Base-by-base conservation (phyloP, 139 green algal species). In the Chlorella ohadii region DNA sequence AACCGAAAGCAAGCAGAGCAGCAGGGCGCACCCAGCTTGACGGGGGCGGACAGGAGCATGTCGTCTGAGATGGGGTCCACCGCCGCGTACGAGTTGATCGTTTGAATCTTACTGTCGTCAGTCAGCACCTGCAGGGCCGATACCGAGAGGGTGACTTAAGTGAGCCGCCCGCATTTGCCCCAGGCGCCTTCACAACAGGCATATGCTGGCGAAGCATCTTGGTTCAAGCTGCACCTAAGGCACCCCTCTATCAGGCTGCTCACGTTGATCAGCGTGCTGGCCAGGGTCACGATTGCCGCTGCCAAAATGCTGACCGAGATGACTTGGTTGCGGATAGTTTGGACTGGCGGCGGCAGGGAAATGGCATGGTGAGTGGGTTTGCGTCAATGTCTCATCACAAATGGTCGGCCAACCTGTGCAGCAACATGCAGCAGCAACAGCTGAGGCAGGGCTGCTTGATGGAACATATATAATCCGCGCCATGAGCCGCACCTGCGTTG, bases 231-330 rank as follows among this genome's bases (percentile, higher is more conserved):
- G n/a, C n/a, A n/a, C n/a, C n/a, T n/a, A n/a, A n/a, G n/a, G n/a
- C n/a, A n/a, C n/a, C n/a, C n/a, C n/a, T n/a, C n/a, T n/a, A n/a
- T n/a, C n/a, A n/a, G n/a, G n/a, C n/a, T 23, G 72, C 72, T 39
- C 31, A 55, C 74, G 22, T 80, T 67, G 55, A 80, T 68, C 27
- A 80, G 55, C 11, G 74, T 80, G 6, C 41, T 33, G 0, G 51
- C n/a, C 55, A 85, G 67, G 1, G 41, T 3, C 6, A 67, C 67
- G 17, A n/a, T 75, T 51, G 63, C 65, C 3, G 79, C 79, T 5
- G 79, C 79, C 38, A 85, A 41, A 41, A 85, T 79, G 36, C 65
- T 79, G n/a, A 85, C 79, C 1, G 39, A 44, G 17, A 85, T 56
- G 16, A 85, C 67, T 27, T 65, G 66, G 65, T 85, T 85, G 13